Conservation (phyloP, 768 basidiomycete genomes). For the Hericium coralloides region DNA sequence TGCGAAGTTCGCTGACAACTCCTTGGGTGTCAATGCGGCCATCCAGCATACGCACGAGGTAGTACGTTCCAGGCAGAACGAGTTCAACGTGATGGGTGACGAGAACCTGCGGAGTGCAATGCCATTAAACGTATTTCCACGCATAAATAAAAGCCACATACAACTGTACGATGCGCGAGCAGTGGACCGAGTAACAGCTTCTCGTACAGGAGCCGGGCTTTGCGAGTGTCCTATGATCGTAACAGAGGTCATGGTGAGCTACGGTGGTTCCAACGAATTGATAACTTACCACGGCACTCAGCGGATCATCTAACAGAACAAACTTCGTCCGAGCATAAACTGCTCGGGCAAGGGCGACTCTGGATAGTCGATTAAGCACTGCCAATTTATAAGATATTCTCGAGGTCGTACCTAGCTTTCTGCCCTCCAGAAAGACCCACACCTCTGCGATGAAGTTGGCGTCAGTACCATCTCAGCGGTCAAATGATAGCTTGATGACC, state of each 20-base stretch:
- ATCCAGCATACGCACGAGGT: constrained; percentile 72
- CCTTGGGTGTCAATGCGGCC: constrained; percentile 76
- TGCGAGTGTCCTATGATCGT: constrained; percentile 50
- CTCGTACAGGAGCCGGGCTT: constrained; percentile 53
- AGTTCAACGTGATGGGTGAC: constrained; percentile 85
- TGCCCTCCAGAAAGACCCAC: constrained; percentile 77
- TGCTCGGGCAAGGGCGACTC: constrained; percentile 76
- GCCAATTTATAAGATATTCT: constrained; percentile 12
- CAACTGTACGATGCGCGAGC: constrained; percentile 57
- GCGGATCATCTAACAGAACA: constrained; percentile 72
- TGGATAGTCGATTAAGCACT: constrained; percentile 16
- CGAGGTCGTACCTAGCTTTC: constrained; percentile 53
- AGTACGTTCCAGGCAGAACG: constrained; percentile 63
- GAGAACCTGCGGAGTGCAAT: constrained; percentile 34
- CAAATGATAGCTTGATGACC: constrained; percentile 23
- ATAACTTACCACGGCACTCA: constrained; percentile 66
- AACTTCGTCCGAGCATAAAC: constrained; percentile 50
- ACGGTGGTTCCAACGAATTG: not conserved
- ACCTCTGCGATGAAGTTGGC: constrained; percentile 31
- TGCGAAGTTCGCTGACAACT: constrained; percentile 51
- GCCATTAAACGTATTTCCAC: not conserved
- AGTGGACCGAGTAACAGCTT: constrained; percentile 59
- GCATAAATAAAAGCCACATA: constrained; percentile 19
- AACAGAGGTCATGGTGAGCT: not conserved
- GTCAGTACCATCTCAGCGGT: not conserved